phyloP scores from a whole-genome alignment of 805 yeast genomes.

The Starmerella apis region DNA sequence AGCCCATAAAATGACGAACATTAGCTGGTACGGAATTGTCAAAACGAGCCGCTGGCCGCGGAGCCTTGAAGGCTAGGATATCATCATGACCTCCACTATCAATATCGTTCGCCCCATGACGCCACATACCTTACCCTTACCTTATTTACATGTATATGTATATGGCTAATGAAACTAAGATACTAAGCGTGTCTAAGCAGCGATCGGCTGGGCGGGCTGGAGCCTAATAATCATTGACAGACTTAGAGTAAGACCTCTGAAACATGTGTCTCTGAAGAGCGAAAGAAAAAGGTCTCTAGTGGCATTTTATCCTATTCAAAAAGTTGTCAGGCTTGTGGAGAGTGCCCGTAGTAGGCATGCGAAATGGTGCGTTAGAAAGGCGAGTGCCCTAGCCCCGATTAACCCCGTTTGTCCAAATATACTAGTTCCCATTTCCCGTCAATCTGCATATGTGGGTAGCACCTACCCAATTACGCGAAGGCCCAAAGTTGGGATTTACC shows the following conservation, averaged over 20 bases:
- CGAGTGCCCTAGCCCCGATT: neutral
- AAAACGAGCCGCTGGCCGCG: too few species aligned
- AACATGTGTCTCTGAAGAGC: too few species aligned
- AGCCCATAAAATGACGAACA: neutral
- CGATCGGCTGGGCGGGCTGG: constrained; percentile 1
- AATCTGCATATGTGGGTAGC: constrained; percentile 3
- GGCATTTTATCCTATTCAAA: too few species aligned
- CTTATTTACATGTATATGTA: neutral
- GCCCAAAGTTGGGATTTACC: neutral
- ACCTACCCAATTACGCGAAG: constrained; percentile 2
- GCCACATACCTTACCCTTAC: neutral
- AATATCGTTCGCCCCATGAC: neutral
- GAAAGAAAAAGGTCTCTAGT: too few species aligned
- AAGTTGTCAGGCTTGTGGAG: neutral
- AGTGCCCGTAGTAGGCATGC: neutral
- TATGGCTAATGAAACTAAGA: too few species aligned
- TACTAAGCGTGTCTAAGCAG: neutral
- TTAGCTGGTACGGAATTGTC: neutral
- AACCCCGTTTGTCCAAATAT: constrained; percentile 5
- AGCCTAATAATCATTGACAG: too few species aligned
- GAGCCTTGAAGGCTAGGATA: too few species aligned
- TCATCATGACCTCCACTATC: too few species aligned
- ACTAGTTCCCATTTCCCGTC: constrained; percentile 2
- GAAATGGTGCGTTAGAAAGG: neutral
- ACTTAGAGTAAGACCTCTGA: too few species aligned